Evolutionary conservation across 2,329 filamentous ascomycete genomes (phyloP).

Genomic region (Ascochyta clinopodiicola): DNA sequence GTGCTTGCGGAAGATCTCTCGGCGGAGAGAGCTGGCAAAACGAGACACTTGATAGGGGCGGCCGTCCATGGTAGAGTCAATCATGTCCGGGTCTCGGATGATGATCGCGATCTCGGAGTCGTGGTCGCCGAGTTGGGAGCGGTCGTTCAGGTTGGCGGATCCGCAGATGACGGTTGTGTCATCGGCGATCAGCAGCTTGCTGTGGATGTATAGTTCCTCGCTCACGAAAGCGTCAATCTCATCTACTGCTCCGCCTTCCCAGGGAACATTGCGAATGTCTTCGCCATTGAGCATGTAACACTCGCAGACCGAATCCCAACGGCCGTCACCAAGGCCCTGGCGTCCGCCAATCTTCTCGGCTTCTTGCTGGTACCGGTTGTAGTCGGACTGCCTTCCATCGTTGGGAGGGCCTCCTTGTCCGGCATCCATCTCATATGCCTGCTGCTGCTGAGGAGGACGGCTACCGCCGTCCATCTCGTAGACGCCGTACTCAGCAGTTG

Average conservation of each 20-base stretch:
- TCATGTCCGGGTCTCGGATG: conserved; percentile 76
- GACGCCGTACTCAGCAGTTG: conserved; percentile 47
- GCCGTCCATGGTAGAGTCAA: conserved; percentile 77
- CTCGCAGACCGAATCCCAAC: conserved; percentile 77
- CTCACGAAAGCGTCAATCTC: conserved; percentile 69
- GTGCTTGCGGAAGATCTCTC: conserved; percentile 90
- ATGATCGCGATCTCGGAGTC: conserved; percentile 91
- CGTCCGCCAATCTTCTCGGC: conserved; percentile 62
- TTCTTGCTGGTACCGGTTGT: conserved; percentile 75
- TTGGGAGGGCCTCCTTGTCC: conserved; percentile 28
- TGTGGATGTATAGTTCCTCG: conserved; percentile 69
- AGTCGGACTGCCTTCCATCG: conserved; percentile 51
- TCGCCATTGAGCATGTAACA: conserved; percentile 84
- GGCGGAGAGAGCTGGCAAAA: conserved; percentile 80
- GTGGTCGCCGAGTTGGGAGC: conserved; percentile 80
- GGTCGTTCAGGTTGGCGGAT: conserved; percentile 72
- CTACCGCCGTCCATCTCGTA: conserved; percentile 40
- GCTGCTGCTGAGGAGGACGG: conserved; percentile 23
- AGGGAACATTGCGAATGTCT: conserved; percentile 70
- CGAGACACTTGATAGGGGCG: conserved; percentile 72
- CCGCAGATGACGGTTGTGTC: conserved; percentile 84
- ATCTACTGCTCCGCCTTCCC: conserved; percentile 61
- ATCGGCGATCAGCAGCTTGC: conserved; percentile 80
- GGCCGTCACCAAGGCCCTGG: conserved; percentile 55
- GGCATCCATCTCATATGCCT: conserved; percentile 30